Percentiles rank a stretch among this genome's conserved stretches.
Conservation (phyloP, 2,329 filamentous ascomycete genomes). For the Hymenoscyphus occultus region DNA sequence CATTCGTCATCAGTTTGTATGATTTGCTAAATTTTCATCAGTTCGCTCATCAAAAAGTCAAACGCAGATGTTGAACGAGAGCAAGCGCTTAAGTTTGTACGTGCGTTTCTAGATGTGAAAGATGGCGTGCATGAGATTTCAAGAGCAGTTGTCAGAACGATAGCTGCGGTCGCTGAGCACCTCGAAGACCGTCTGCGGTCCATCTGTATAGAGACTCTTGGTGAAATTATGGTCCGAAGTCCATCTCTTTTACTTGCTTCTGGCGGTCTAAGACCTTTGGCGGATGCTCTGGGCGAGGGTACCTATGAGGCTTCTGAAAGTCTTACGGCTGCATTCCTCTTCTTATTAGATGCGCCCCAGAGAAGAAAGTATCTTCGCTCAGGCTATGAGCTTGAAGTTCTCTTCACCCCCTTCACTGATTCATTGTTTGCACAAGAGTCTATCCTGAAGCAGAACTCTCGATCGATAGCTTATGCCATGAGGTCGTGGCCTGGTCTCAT, state of each 20-base stretch:
- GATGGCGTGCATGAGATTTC: constrained; percentile 87
- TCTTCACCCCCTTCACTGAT: constrained; percentile 92
- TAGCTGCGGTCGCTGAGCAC: constrained; percentile 85
- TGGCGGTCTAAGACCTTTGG: constrained; percentile 80
- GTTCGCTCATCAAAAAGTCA: constrained; percentile 87
- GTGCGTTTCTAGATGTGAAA: constrained; percentile 93
- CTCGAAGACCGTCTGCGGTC: constrained; percentile 69
- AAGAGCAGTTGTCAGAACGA: constrained; percentile 78
- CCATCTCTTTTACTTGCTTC: constrained; percentile 77
- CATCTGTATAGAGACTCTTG: constrained; percentile 89
- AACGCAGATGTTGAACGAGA: constrained; percentile 97
- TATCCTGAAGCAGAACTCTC: constrained; percentile 78
- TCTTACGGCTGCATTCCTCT: constrained; percentile 81
- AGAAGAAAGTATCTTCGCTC: constrained; percentile 79
- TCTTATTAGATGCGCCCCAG: constrained; percentile 80
- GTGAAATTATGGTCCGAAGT: constrained; percentile 85
- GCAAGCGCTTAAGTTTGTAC: constrained; percentile 93
- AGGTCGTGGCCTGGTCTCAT: constrained; percentile 94
- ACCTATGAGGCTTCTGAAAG: constrained; percentile 91
- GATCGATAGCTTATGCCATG: constrained; percentile 85
- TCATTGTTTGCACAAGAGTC: constrained; percentile 59
- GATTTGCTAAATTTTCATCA: constrained; percentile 33
- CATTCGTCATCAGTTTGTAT: neutral
- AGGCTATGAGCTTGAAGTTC: constrained; percentile 82
- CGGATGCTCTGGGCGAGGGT: constrained; percentile 88